Conservation (phyloP, 2,329 filamentous ascomycete species). For the Fusarium virguliforme region DNA sequence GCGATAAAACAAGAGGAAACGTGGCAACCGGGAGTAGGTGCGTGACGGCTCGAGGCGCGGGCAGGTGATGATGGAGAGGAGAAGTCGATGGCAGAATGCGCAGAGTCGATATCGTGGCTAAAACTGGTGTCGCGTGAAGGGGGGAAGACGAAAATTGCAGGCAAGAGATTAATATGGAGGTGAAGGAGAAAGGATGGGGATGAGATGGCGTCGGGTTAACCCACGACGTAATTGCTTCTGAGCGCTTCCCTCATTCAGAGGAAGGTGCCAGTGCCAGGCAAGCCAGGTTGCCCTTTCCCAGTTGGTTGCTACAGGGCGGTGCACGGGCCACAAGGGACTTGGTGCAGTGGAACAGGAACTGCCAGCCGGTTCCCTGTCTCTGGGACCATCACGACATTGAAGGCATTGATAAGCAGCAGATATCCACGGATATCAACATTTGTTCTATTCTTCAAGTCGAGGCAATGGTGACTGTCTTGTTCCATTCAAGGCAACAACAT, state of each 20-base stretch:
- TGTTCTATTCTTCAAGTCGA: neutral
- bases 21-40: constrained; percentile 43
- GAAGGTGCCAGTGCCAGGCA: no score
- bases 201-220: constrained; percentile 32
- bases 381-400: constrained; percentile 24
- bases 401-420: constrained; percentile 35
- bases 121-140: constrained; percentile 31
- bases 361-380: constrained; percentile 21
- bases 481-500: neutral
- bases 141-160: constrained; percentile 25
- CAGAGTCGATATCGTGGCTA: constrained; percentile 26
- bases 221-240: constrained; percentile 48
- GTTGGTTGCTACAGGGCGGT: constrained; percentile 35
- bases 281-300: constrained; percentile 40
- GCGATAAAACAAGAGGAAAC: constrained; percentile 47
- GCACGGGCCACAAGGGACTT: constrained; percentile 42
- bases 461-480: neutral
- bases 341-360: constrained; percentile 26
- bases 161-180: constrained; percentile 29
- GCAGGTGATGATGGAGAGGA: constrained; percentile 27
- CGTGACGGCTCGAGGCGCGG: constrained; percentile 25
- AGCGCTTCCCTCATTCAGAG: neutral
- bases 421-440: constrained; percentile 14
- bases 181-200: constrained; percentile 33
- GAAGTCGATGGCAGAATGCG: constrained; percentile 26